A percentile compares a stretch with the other conserved stretches of the same genome.
These are phyloP conservation scores for Cupressus sempervirens DNA, from an alignment of 75 land plant genomes.

Conservation along the genomic window DNA sequence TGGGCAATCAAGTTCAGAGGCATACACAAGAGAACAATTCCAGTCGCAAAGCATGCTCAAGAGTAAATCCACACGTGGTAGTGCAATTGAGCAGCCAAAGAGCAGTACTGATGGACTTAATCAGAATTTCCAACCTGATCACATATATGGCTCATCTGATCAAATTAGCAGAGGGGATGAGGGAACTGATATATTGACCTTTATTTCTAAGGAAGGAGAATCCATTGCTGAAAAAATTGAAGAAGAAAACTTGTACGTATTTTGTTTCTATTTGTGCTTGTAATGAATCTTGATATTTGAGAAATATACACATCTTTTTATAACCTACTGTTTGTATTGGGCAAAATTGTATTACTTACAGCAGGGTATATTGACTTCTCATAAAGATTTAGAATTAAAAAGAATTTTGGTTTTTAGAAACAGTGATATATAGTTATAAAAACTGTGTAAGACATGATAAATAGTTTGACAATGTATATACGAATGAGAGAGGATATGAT, in stretches of 20 bases:
- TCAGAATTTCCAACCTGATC: neutral
- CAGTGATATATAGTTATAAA: neutral
- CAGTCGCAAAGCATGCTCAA: conserved; percentile 27
- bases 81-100: conserved; percentile 56
- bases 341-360: neutral
- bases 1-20: conserved; percentile 13
- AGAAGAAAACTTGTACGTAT: conserved; percentile 70
- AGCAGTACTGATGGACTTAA: conserved; percentile 16
- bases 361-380: neutral
- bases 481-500: neutral
- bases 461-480: neutral
- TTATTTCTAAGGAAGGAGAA: conserved; percentile 28
- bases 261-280: neutral
- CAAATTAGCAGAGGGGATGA: conserved; percentile 33
- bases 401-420: neutral
- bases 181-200: conserved; percentile 13
- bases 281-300: neutral
- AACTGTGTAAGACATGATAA: neutral
- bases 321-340: neutral
- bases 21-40: conserved; percentile 19
- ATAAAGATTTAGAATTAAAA: neutral
- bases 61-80: conserved; percentile 51
- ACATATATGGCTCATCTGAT: conserved; percentile 9
- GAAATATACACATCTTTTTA: neutral
- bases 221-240: conserved; percentile 79